phyloP scores from a whole-genome alignment of 2,329 filamentous ascomycete genomes.

The Verticillium nubilum region DNA sequence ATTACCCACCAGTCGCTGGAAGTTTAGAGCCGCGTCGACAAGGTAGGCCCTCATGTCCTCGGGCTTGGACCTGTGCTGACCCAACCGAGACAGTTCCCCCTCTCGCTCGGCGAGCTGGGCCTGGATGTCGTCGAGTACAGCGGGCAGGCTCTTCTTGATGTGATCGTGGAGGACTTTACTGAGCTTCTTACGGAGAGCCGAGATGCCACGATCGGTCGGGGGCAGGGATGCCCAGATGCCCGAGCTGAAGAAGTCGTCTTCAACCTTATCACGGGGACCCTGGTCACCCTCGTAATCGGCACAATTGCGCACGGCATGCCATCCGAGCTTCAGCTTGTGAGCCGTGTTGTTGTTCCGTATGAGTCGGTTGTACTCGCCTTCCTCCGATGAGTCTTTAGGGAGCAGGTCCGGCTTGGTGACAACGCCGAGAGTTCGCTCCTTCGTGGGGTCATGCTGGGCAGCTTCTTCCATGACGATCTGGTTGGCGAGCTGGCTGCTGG shows the following conservation, averaged over 20 bases:
- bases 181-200: constrained; percentile 25
- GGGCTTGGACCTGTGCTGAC: constrained; percentile 11
- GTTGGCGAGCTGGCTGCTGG: constrained; percentile 41
- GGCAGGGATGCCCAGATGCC: constrained; percentile 19
- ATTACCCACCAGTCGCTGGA: constrained; percentile 23
- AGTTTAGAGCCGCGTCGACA: constrained; percentile 27
- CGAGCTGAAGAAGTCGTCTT: constrained; percentile 24
- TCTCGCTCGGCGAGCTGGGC: constrained; percentile 14
- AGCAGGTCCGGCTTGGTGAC: constrained; percentile 51
- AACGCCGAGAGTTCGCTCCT: constrained; percentile 46
- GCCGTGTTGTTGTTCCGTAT: constrained; percentile 23
- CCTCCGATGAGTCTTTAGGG: constrained; percentile 27
- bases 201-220: constrained; percentile 25
- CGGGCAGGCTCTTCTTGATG: constrained; percentile 19
- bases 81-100: constrained; percentile 14
- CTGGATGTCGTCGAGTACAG: constrained; percentile 20
- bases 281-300: constrained; percentile 19
- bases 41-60: constrained; percentile 26
- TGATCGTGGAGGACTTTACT: constrained; percentile 23
- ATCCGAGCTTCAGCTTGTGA: constrained; percentile 35
- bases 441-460: constrained; percentile 33
- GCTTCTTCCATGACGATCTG: constrained; percentile 45
- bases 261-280: constrained; percentile 20
- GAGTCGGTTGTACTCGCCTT: constrained; percentile 29
- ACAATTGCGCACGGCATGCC: constrained; percentile 49